phyloP scores from a whole-genome alignment of 352 stramenopile genomes.

The Phytopythium aichiense region DNA sequence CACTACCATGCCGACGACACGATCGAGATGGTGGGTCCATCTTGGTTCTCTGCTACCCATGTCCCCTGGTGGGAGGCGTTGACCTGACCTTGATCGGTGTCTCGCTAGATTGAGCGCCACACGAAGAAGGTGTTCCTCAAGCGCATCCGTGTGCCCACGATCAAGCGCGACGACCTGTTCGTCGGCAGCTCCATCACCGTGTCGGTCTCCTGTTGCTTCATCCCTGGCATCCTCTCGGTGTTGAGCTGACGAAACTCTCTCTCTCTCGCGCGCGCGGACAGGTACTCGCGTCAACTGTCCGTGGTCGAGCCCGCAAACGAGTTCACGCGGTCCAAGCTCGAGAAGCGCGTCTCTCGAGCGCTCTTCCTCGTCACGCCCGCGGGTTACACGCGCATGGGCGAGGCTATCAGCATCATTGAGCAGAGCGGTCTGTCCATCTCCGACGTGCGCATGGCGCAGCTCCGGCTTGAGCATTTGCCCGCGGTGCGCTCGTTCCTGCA shows the following conservation, averaged over 20 bases:
- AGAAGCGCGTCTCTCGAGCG: conserved; percentile 28
- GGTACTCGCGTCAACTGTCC: conserved; percentile 72
- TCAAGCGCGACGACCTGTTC: conserved; percentile 63
- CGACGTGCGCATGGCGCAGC: conserved; percentile 44
- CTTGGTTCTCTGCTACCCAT: neutral
- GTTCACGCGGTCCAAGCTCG: conserved; percentile 39
- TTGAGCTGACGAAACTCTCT: neutral
- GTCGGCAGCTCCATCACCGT: conserved; percentile 66
- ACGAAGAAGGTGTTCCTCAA: conserved; percentile 72
- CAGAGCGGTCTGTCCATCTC: conserved; percentile 27
- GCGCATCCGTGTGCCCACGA: conserved; percentile 64
- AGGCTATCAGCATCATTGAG: conserved; percentile 43
- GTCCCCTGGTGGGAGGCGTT: neutral
- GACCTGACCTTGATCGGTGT: neutral
- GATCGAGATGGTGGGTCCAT: conserved; percentile 51
- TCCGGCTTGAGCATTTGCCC: conserved; percentile 34
- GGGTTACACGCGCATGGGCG: conserved; percentile 47
- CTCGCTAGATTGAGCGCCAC: conserved; percentile 40
- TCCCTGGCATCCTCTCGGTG: neutral
- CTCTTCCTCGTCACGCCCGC: conserved; percentile 47
- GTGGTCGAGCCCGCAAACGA: conserved; percentile 69
- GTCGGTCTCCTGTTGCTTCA: conserved; percentile 17
- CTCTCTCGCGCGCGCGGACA: conserved; percentile 6
- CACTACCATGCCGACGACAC: conserved; percentile 72
- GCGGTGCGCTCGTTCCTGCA: conserved; percentile 12